Conservation (phyloP, 148 eudicot species). For the Nepenthes mirabilis region DNA sequence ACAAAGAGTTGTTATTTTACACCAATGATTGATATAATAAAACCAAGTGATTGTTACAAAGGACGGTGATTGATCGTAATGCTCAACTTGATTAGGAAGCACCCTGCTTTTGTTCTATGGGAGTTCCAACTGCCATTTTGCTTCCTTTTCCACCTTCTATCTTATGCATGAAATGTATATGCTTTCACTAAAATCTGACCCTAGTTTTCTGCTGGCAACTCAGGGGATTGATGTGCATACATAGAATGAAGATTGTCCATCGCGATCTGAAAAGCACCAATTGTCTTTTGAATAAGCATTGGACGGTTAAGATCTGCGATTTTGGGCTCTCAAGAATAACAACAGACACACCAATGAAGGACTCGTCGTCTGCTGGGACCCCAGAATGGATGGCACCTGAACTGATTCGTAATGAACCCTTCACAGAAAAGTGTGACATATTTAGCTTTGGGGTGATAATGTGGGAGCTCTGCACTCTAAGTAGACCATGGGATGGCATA, state of each 20-base stretch:
- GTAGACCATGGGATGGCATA: slow-evolving; percentile 77
- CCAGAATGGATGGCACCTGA: slow-evolving; percentile 99
- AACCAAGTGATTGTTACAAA: too few species aligned
- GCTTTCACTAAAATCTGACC: too few species aligned
- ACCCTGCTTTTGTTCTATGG: too few species aligned
- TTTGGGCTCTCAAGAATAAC: slow-evolving; percentile 84
- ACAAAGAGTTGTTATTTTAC: too few species aligned
- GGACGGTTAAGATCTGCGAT: slow-evolving; percentile 84
- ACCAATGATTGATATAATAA: too few species aligned
- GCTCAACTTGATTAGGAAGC: too few species aligned
- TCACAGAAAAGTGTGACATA: slow-evolving; percentile 89
- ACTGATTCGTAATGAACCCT: slow-evolving; percentile 86
- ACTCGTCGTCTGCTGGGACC: slow-evolving; percentile 90
- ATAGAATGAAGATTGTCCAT: slow-evolving; percentile 94
- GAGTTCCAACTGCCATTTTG: too few species aligned
- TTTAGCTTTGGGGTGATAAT: slow-evolving; percentile 96
- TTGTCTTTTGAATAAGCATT: slow-evolving; percentile 89
- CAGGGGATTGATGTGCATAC: slow-evolving; percentile 94
- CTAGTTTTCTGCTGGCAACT: not conserved
- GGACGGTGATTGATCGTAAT: too few species aligned
- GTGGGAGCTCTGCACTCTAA: slow-evolving; percentile 93
- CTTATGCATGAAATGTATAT: too few species aligned
- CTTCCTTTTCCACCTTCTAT: too few species aligned
- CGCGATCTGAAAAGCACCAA: slow-evolving; percentile 94
- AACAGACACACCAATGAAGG: slow-evolving; percentile 36